A percentile compares a stretch with the other conserved stretches of the same genome.
Evolutionary conservation across 2,329 filamentous ascomycete species (phyloP).

Genomic region (Alternaria brassicicola): DNA sequence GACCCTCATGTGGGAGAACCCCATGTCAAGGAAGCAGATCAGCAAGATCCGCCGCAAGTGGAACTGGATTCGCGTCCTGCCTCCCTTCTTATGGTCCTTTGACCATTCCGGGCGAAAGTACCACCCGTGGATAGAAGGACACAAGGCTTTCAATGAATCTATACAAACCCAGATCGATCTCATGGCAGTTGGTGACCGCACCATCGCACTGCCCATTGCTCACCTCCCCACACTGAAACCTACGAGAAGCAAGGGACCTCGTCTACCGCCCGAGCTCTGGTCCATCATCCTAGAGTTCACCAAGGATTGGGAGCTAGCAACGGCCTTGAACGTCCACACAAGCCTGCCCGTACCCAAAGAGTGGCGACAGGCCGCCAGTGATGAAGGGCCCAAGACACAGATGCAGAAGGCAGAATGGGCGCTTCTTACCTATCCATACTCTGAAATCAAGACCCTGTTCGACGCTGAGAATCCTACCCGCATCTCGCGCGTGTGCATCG

Average conservation of each 20-base stretch:
- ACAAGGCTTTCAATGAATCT: slow-evolving; percentile 74
- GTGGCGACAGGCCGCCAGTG: slow-evolving; percentile 70
- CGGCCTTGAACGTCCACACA: slow-evolving; percentile 79
- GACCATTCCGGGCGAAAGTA: slow-evolving; percentile 60
- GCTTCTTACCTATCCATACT: slow-evolving; percentile 73
- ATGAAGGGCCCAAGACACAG: slow-evolving; percentile 71
- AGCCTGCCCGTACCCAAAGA: slow-evolving; percentile 73
- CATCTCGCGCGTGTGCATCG: slow-evolving; percentile 80
- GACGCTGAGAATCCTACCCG: slow-evolving; percentile 72
- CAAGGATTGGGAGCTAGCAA: slow-evolving; percentile 89
- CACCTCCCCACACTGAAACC: slow-evolving; percentile 42
- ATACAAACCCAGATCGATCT: slow-evolving; percentile 80
- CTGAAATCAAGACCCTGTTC: slow-evolving; percentile 75
- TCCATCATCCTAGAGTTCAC: slow-evolving; percentile 83
- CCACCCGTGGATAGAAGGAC: slow-evolving; percentile 59
- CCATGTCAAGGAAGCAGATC: slow-evolving; percentile 85
- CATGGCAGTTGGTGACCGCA: slow-evolving; percentile 74
- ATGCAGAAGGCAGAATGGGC: slow-evolving; percentile 85
- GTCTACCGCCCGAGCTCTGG: slow-evolving; percentile 85
- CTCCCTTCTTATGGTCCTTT: slow-evolving; percentile 83
- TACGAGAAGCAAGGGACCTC: slow-evolving; percentile 47
- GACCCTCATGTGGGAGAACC: slow-evolving; percentile 85
- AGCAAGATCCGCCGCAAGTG: slow-evolving; percentile 82
- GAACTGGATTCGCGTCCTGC: slow-evolving; percentile 83
- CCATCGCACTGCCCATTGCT: slow-evolving; percentile 50